Evolutionary conservation across 2,329 filamentous ascomycete genomes (phyloP), one percentile per base, ranked within the genome.

Genomic region (Davidsoniella eucalypti): DNA sequence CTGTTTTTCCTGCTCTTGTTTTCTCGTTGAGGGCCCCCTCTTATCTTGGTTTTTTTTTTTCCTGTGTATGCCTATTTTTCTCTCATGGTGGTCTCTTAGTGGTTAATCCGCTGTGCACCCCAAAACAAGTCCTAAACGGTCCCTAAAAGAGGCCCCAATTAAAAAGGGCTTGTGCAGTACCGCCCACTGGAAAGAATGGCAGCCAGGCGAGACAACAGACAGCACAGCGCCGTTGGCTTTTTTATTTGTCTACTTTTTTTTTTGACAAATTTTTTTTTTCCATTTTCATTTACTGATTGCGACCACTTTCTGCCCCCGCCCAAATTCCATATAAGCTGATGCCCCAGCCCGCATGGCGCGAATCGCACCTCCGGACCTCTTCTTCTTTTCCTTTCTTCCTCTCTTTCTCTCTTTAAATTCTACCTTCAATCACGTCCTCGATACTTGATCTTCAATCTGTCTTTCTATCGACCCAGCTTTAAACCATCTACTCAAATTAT

Each of bases 271-370:
- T n/a, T 23, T 46, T 42, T 51, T 16, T 25, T 18, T 38, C 41
- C 21, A 46, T 42, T 44, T 37, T 7, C 23, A 25, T 41, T 49
- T 49, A 50, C 47, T 53, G 51, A 53, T 53, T 53, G 48, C 75
- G 71, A 67, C 69, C 65, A 62, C 61, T 61, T 63, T 67, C 64
- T 66, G 67, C 63, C 65, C 66, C 67, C 68, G 68, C 71, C 71
- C 70, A 67, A 66, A 68, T 69, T 60, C 61, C 62, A 77, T 78
- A 78, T 76, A 77, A 78, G 75, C 52, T 62, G 63, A 67, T 67
- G 67, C 37, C 47, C 65, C 69, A 66, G 61, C 71, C 70, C 71
- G 69, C 69, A 69, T 71, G 12, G 67, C 66, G 38, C 44, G 49
- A 33, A 33, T 33, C 29, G 29, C 29, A 33, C 29, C 29, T 33